Conservation (phyloP, 2,329 filamentous ascomycete genomes). For the Talaromyces sp. region DNA sequence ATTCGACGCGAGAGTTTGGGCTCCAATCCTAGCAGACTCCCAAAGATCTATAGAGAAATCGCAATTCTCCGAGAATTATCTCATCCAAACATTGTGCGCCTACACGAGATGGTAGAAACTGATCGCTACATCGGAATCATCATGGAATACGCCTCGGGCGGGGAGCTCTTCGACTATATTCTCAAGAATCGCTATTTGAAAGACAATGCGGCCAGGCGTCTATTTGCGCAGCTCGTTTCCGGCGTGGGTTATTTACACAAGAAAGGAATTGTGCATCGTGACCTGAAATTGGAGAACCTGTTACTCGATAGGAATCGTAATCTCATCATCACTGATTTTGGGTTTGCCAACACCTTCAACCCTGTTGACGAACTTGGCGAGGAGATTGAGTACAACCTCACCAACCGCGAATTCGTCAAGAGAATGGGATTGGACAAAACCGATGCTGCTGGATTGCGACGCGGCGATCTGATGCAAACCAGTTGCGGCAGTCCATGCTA, state of each 20-base stretch:
- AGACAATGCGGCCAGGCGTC: constrained; percentile 79
- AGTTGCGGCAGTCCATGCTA: constrained; percentile 98
- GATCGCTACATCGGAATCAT: constrained; percentile 97
- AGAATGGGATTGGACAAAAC: constrained; percentile 77
- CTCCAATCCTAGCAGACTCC: constrained; percentile 79
- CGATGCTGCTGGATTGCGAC: constrained; percentile 69
- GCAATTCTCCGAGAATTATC: constrained; percentile 81
- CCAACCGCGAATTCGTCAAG: constrained; percentile 85
- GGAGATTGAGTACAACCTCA: constrained; percentile 82
- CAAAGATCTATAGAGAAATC: constrained; percentile 97
- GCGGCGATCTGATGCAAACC: constrained; percentile 97
- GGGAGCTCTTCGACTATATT: constrained; percentile 97
- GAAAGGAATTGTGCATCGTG: constrained; percentile 96
- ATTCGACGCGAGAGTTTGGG: constrained; percentile 90
- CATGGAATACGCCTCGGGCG: constrained; percentile 94
- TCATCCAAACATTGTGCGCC: constrained; percentile 92
- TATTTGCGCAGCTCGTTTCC: constrained; percentile 94
- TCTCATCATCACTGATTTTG: constrained; percentile 99
- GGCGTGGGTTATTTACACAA: constrained; percentile 97
- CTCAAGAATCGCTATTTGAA: constrained; percentile 95
- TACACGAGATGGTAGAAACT: constrained; percentile 98
- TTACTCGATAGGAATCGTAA: constrained; percentile 94
- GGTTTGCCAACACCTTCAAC: constrained; percentile 97
- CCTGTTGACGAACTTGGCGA: constrained; percentile 81
- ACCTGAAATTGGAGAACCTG: constrained; percentile 93